phyloP scores from a whole-genome alignment of 2,329 filamentous ascomycete species.

The Cyphellophora attinorum region DNA sequence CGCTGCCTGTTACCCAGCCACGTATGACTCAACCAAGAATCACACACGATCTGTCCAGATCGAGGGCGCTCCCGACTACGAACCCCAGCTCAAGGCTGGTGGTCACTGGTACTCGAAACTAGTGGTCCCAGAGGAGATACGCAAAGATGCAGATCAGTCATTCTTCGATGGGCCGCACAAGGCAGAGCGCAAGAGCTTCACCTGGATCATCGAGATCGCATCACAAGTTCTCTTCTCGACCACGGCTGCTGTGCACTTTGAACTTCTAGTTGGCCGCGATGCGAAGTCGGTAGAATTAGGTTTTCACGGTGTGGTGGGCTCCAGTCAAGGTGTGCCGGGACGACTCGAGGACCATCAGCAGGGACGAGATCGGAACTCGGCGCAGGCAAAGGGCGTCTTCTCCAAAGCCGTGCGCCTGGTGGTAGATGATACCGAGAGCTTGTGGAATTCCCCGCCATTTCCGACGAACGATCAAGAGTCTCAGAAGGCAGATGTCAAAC shows the following conservation, averaged over 20 bases:
- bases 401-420: slow-evolving; percentile 68
- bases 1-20: slow-evolving; percentile 72
- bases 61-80: slow-evolving; percentile 79
- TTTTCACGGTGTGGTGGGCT: slow-evolving; percentile 45
- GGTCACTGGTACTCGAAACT: slow-evolving; percentile 76
- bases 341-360: slow-evolving; percentile 69
- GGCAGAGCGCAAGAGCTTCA: slow-evolving; percentile 50
- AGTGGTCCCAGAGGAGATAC: slow-evolving; percentile 67
- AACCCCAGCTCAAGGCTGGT: slow-evolving; percentile 92
- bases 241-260: slow-evolving; percentile 78
- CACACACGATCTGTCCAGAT: slow-evolving; percentile 53
- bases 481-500: slow-evolving; percentile 17
- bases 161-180: slow-evolving; percentile 21
- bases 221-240: slow-evolving; percentile 92
- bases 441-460: slow-evolving; percentile 88
- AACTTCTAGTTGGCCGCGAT: slow-evolving; percentile 77
- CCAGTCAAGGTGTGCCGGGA: slow-evolving; percentile 49
- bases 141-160: slow-evolving; percentile 25
- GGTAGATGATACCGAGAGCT: slow-evolving; percentile 75
- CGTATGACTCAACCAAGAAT: slow-evolving; percentile 66
- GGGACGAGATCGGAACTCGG: slow-evolving; percentile 38
- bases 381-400: slow-evolving; percentile 67
- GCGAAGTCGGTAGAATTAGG: slow-evolving; percentile 68
- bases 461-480: slow-evolving; percentile 49
- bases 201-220: slow-evolving; percentile 84